Percentiles rank a stretch among this genome's conserved stretches.
Evolutionary conservation across 2,329 filamentous ascomycete genomes (phyloP).

Genomic region (Hypoxylon sp.): DNA sequence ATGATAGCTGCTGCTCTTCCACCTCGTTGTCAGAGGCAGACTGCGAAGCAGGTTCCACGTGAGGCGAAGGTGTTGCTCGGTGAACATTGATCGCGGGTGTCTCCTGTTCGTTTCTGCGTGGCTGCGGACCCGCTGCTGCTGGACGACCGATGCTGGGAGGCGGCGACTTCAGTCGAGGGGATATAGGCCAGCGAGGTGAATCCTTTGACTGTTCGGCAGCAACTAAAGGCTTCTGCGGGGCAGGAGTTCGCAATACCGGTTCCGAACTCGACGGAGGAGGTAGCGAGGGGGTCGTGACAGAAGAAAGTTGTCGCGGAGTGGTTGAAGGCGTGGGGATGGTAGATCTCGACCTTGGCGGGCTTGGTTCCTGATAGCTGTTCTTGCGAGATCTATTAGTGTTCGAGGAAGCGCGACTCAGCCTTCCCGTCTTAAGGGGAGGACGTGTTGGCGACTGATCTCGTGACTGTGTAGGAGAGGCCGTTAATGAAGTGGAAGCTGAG

Average conservation of each 20-base stretch:
- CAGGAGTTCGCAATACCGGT: conserved; percentile 65
- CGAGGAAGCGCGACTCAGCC: conserved; percentile 43
- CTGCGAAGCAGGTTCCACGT: conserved; percentile 49
- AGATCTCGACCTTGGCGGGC: conserved; percentile 63
- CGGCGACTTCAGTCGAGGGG: conserved; percentile 79
- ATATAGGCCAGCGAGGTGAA: conserved; percentile 77
- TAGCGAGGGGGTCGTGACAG: conserved; percentile 71
- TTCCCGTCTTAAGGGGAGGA: conserved; percentile 31
- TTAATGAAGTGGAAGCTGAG: conserved; percentile 44
- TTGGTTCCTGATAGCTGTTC: conserved; percentile 70
- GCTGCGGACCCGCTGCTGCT: conserved; percentile 38
- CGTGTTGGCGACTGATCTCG: conserved; percentile 45
- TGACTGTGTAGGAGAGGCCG: conserved; percentile 43
- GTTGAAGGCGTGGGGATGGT: conserved; percentile 67
- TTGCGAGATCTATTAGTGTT: conserved; percentile 64
- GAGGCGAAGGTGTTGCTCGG: conserved; percentile 57
- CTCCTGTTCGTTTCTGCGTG: conserved; percentile 59
- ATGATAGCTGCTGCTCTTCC: conserved; percentile 58
- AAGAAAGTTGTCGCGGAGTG: conserved; percentile 69
- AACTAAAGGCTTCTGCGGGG: conserved; percentile 67
- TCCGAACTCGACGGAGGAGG: conserved; percentile 66
- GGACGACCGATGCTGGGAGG: conserved; percentile 64
- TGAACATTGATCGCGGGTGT: conserved; percentile 62
- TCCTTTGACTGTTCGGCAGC: conserved; percentile 59
- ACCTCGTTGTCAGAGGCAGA: conserved; percentile 59